Conservation (phyloP, 805 yeast species). For the Komagataella kurtzmanii region DNA sequence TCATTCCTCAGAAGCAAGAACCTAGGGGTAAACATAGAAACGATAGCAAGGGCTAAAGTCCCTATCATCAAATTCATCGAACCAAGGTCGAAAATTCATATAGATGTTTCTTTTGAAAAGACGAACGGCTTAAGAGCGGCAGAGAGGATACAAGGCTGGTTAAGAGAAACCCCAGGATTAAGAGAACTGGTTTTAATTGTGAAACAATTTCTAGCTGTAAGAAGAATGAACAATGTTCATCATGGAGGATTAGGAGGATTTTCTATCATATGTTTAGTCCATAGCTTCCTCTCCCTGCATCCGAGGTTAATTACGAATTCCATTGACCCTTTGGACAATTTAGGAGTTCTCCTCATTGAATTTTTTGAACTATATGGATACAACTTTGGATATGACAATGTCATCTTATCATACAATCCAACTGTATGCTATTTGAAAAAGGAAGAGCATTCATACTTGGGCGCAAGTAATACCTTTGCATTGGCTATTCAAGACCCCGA, state of each 20-base stretch:
- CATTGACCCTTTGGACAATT: conserved; percentile 55
- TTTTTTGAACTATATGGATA: conserved; percentile 88
- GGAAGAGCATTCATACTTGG: conserved; percentile 17
- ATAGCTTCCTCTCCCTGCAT: conserved; percentile 66
- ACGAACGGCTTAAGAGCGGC: conserved; percentile 78
- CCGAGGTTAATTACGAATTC: conserved; percentile 60
- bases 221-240: conserved; percentile 75
- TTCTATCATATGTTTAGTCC: conserved; percentile 78
- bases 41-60: conserved; percentile 80
- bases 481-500: conserved; percentile 83
- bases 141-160: conserved; percentile 62
- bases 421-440: conserved; percentile 38
- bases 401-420: conserved; percentile 60
- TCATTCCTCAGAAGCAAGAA: conserved; percentile 47
- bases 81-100: conserved; percentile 50
- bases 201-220: conserved; percentile 71
- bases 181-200: conserved; percentile 71
- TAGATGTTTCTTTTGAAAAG: conserved; percentile 86
- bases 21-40: conserved; percentile 65
- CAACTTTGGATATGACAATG: conserved; percentile 73
- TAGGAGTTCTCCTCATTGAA: conserved; percentile 80
- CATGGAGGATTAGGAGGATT: conserved; percentile 94
- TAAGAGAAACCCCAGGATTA: conserved; percentile 58
- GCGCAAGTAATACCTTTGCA: conserved; percentile 43
- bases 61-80: conserved; percentile 91